A percentile compares a stretch with the other conserved stretches of the same genome.
phyloP scores from a whole-genome alignment of 192 early-diverging fungal species.

The Backusella morwellensis region DNA sequence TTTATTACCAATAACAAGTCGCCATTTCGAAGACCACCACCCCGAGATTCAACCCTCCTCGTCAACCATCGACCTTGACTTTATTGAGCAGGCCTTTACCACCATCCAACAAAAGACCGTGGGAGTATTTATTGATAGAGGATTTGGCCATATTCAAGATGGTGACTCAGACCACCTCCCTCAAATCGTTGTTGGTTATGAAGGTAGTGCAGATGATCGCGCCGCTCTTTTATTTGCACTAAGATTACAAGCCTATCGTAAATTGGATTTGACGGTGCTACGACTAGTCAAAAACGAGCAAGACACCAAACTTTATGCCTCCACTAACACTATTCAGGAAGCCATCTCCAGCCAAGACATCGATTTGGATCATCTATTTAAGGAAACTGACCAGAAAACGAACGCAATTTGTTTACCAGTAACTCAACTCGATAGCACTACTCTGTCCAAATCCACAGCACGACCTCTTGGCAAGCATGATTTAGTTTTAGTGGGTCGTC shows the following conservation, averaged over 20 bases:
- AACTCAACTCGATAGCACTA: background rate
- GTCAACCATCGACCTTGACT: background rate
- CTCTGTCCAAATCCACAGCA: background rate
- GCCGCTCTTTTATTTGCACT: conserved; percentile 57
- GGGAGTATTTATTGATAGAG: conserved; percentile 70
- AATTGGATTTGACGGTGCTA: conserved; percentile 51
- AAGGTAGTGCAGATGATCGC: conserved; percentile 75
- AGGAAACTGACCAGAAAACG: background rate
- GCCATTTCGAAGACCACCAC: conserved; percentile 14
- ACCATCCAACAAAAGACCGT: conserved; percentile 40
- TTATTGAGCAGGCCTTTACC: conserved; percentile 15
- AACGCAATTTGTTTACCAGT: background rate
- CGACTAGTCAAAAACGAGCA: conserved; percentile 28
- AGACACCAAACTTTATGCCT: conserved; percentile 1
- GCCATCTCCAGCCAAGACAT: background rate
- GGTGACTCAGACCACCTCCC: conserved; percentile 45
- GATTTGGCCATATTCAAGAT: conserved; percentile 52
- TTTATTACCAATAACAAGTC: conserved; percentile 66
- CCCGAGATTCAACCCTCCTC: background rate
- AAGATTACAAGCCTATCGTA: conserved; percentile 46
- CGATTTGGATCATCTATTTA: background rate
- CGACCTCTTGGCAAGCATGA: background rate
- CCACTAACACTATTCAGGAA: background rate
- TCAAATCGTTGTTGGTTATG: conserved; percentile 66
- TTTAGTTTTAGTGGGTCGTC: background rate